phyloP scores from a whole-genome alignment of 176 grass and related monocot genomes.

The Elymus sibiricus region DNA sequence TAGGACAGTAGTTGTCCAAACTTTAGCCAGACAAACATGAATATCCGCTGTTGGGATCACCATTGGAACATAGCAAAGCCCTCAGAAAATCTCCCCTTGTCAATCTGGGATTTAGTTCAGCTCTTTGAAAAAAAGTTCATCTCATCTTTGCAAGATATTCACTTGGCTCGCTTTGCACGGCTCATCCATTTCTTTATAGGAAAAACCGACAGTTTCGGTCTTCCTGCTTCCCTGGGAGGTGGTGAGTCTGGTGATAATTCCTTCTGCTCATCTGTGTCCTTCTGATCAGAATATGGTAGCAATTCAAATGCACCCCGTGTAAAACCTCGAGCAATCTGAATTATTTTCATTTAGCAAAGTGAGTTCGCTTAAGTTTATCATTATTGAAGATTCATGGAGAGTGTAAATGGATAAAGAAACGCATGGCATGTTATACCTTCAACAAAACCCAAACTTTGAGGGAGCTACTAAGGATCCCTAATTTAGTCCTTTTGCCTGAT shows the following conservation, averaged over 20 bases:
- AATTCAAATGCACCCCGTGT: slow-evolving; percentile 66
- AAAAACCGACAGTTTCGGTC: slow-evolving; percentile 62
- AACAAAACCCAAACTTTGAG: slow-evolving; percentile 93
- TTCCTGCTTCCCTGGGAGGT: slow-evolving; percentile 24
- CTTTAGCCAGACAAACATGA: neutral
- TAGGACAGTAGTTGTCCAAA: neutral
- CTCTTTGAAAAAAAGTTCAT: neutral
- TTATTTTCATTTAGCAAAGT: slow-evolving; percentile 14
- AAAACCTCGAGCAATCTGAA: slow-evolving; percentile 65
- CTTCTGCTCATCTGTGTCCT: slow-evolving; percentile 49
- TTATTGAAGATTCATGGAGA: neutral
- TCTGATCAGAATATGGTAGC: slow-evolving; percentile 55
- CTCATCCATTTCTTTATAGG: slow-evolving; percentile 87
- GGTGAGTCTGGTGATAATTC: slow-evolving; percentile 35
- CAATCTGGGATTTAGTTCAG: neutral
- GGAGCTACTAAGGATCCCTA: slow-evolving; percentile 73
- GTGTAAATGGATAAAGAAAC: neutral
- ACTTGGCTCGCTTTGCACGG: slow-evolving; percentile 47
- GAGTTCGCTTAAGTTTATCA: neutral
- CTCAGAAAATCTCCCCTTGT: neutral
- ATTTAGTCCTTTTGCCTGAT: slow-evolving; percentile 74
- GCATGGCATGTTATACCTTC: slow-evolving; percentile 50
- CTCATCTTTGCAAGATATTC: neutral
- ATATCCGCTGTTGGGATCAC: neutral
- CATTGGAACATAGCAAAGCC: neutral